Base-by-base conservation (phyloP, 176 grass and related monocot genomes). In the Oryza punctata region DNA sequence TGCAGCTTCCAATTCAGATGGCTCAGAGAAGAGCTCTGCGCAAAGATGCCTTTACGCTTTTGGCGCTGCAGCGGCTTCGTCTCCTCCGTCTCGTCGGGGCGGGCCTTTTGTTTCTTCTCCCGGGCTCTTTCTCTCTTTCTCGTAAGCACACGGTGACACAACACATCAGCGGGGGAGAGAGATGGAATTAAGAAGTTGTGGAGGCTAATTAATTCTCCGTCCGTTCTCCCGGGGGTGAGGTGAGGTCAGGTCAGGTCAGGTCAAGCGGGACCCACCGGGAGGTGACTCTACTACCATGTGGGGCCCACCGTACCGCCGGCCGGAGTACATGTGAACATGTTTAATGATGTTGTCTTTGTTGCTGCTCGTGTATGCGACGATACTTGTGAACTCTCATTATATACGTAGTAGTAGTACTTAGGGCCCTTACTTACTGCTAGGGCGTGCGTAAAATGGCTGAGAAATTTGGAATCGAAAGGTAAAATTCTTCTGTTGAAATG, bases 261-360 rank as follows among this genome's bases (percentile, higher is more conserved):
- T 16, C 50, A 18, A 32, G 75, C 61, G 52, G 83, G 83, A 6
- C 75, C 83, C 67, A 70, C 65, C 65, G 0, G 5, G 26, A 2
- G 59, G 70, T 47, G 75, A 8, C 32, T 74, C 63, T 7, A 13
- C 63, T 7, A 13, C 54, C 16, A 2, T 5, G 2, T 0, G 59
- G 23, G 78, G 8, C 21, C 61, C 70, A 16, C 35, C 19, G 4
- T 13, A 14, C 33, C 0, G 64, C 75, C 73, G 11, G 72, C 73
- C 73, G 19, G 24, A 73, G 75, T 50, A 80, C 88, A 47, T 83
- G 84, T 83, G 88, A 86, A 30, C 67, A 19, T 50, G 66, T 78
- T 78, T 82, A 86, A 90, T 33, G 59, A 27, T 72, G 65, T 66
- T 35, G 28, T 52, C 32, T 60, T 41, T 41, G 40, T 11, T 41